Conservation (phyloP, 441 rosid species). For the Cnidoscolus chayamansa region DNA sequence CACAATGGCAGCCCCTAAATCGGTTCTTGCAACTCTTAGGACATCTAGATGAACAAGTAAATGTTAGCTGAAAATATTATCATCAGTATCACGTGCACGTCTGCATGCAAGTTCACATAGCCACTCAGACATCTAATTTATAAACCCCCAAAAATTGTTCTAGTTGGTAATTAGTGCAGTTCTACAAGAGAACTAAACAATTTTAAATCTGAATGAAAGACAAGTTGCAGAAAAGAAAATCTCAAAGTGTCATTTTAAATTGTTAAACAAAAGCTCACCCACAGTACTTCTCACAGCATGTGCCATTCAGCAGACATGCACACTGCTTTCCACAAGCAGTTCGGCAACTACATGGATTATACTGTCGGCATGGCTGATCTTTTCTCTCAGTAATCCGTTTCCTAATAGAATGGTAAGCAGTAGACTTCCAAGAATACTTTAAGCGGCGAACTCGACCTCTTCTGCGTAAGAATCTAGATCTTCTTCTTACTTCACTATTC, state of each 20-base stretch:
- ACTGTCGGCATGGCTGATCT: conserved; percentile 99
- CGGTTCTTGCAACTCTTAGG: conserved; percentile 98
- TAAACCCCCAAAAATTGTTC: conserved; percentile 7
- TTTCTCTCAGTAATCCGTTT: conserved; percentile 86
- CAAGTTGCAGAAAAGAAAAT: background rate
- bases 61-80: conserved; percentile 20
- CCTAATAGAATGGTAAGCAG: conserved; percentile 95
- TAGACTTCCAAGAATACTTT: conserved; percentile 99
- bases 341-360: conserved; percentile 93
- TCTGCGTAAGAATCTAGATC: conserved; percentile 91
- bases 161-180: conserved; percentile 1
- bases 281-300: conserved; percentile 99
- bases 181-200: background rate
- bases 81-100: conserved; percentile 8
- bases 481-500: conserved; percentile 77
- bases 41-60: conserved; percentile 51
- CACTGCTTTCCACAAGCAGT: conserved; percentile 94
- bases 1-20: conserved; percentile 99
- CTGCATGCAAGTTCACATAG: background rate
- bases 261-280: conserved; percentile 57
- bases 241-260: background rate
- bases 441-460: conserved; percentile 94
- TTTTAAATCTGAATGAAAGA: background rate
- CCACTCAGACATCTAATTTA: background rate
- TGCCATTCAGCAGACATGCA: conserved; percentile 81